These are phyloP conservation scores for Coniochaeta hoffmannii DNA, from an alignment of 2,329 filamentous ascomycete genomes.

Conservation along the genomic window DNA sequence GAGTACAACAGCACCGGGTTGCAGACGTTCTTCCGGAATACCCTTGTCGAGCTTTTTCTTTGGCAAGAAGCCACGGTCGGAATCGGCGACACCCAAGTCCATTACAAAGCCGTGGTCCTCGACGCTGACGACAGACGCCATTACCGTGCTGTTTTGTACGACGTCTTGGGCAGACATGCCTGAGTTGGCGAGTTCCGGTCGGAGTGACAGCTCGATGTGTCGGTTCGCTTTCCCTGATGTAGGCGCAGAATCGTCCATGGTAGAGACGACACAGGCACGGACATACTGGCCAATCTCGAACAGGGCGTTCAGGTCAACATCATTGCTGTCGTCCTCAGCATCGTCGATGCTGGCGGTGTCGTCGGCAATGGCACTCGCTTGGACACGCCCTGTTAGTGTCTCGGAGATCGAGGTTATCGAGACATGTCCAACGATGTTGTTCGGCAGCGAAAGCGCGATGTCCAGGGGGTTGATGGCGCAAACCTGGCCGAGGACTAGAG, in stretches of 20 bases:
- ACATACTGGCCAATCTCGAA: conserved; percentile 85
- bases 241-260: conserved; percentile 52
- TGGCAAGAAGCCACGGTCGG: conserved; percentile 73
- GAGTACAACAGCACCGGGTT: conserved; percentile 78
- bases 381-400: conserved; percentile 66
- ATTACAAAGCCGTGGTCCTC: conserved; percentile 94
- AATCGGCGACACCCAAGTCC: conserved; percentile 71
- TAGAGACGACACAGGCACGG: conserved; percentile 75
- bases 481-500: conserved; percentile 81
- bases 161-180: conserved; percentile 67
- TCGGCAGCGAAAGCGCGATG: conserved; percentile 76
- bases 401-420: conserved; percentile 89
- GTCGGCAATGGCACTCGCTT: conserved; percentile 52
- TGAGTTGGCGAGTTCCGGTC: conserved; percentile 70
- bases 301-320: conserved; percentile 65
- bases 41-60: conserved; percentile 69
- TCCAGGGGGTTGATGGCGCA: conserved; percentile 73
- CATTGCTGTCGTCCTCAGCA: conserved; percentile 41
- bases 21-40: conserved; percentile 59
- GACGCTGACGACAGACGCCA: conserved; percentile 84
- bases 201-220: conserved; percentile 79
- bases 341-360: conserved; percentile 31
- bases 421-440: conserved; percentile 85
- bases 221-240: conserved; percentile 58
- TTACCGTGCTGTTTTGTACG: conserved; percentile 68